Evolutionary conservation across 139 green algal genomes (phyloP), one percentile per base, ranked within the genome.

Genomic region (Limnomonas spitsbergensis): DNA sequence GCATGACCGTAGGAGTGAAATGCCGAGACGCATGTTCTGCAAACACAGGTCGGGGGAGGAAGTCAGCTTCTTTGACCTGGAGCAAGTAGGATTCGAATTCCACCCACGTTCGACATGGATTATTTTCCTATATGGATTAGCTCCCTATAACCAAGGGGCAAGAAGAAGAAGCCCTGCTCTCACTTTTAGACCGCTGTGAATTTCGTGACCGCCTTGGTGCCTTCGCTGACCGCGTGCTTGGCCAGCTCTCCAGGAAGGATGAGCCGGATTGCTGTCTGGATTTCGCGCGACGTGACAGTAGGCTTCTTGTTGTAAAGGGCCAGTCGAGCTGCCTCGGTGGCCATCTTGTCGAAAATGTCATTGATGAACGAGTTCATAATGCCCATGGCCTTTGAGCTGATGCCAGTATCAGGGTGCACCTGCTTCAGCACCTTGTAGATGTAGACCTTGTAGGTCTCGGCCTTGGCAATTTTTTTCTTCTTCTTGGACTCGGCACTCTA

Each of bases 281-380:
- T 77, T 32, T 77, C 70, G 26, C 70, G 70, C 4, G 70, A 77
- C 7, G 70, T 95, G 75, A 97, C 85, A 42, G 92, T 97, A 53
- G 92, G 92, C 91, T 95, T 95, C 90, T 97, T 97, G 91, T 92
- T 94, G 83, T 92, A 94, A 85, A 94, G 94, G 82, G 85, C 80
- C 90, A 90, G 73, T 84, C 84, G 53, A 85, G 85, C 75, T 35
- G 92, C 88, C 88, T 95, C 90, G 53, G 82, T 88, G 73, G 92
- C 93, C 52, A 96, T 94, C 88, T 96, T 96, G 85, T 97, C 93
- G 81, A 97, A 97, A 73, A 94, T 92, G 75, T 89, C 84, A 84
- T 97, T 97, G 78, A 97, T 94, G 89, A 98, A 97, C 31, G 90
- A 95, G 92, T 98, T 98, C 87, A 98, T 95, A 90, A 98, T 98